A percentile compares a stretch with the other conserved stretches of the same genome.
Evolutionary conservation across 2,329 filamentous ascomycete genomes (phyloP).

Genomic region (Hypomyces rosellus): DNA sequence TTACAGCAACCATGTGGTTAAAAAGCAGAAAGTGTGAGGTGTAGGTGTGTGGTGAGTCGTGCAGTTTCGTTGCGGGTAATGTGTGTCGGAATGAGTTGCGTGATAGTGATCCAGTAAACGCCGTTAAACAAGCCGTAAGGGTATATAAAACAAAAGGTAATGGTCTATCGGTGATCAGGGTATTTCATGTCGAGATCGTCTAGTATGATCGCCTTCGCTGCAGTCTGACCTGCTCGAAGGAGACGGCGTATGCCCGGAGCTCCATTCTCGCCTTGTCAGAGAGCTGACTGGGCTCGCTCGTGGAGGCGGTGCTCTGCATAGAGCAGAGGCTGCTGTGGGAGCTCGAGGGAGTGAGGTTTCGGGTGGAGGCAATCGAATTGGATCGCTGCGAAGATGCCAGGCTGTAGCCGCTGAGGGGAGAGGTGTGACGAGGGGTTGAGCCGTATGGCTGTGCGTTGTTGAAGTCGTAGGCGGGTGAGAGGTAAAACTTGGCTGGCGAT

Average conservation of each 20-base stretch:
- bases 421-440: slow-evolving; percentile 38
- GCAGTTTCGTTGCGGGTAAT: slow-evolving; percentile 12
- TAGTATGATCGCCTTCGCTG: slow-evolving; percentile 54
- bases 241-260: slow-evolving; percentile 77
- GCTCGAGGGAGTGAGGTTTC: slow-evolving; percentile 61
- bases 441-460: slow-evolving; percentile 54
- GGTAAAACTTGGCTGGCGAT: slow-evolving; percentile 50
- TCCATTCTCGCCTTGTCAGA: slow-evolving; percentile 74
- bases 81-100: slow-evolving; percentile 28
- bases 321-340: slow-evolving; percentile 82
- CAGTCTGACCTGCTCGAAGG: slow-evolving; percentile 73
- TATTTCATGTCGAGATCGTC: slow-evolving; percentile 7
- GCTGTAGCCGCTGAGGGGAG: slow-evolving; percentile 15
- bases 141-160: slow-evolving; percentile 1
- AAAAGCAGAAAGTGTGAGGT: slow-evolving; percentile 9
- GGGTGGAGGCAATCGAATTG: slow-evolving; percentile 19
- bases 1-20: slow-evolving; percentile 31
- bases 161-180: slow-evolving; percentile 2
- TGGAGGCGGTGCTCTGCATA: slow-evolving; percentile 56
- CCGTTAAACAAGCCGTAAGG: slow-evolving; percentile 1
- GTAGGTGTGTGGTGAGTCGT: slow-evolving; percentile 17
- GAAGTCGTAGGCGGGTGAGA: slow-evolving; percentile 73
- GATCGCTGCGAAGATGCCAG: slow-evolving; percentile 23
- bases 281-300: slow-evolving; percentile 49
- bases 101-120: slow-evolving; percentile 11